These are phyloP conservation scores for Acarospora socialis DNA, from an alignment of 2,329 filamentous ascomycete species.

Conservation along the genomic window DNA sequence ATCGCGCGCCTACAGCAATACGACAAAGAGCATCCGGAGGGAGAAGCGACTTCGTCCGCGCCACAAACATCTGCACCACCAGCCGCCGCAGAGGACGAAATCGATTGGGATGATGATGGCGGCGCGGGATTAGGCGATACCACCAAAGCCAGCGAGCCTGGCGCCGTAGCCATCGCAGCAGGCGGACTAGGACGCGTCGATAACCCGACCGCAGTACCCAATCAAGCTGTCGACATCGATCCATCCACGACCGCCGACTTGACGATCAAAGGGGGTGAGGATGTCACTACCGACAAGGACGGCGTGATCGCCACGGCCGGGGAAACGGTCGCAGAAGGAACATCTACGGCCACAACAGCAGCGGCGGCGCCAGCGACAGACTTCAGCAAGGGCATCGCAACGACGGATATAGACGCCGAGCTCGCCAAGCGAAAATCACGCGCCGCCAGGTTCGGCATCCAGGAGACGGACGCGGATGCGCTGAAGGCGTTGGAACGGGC, in stretches of 20 bases:
- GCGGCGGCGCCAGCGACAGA: slow-evolving; percentile 12
- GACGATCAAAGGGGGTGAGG: slow-evolving; percentile 16
- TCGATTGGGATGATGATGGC: slow-evolving; percentile 31
- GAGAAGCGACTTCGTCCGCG: neutral
- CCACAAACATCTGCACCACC: neutral
- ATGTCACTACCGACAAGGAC: slow-evolving; percentile 2
- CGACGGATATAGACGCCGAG: slow-evolving; percentile 31
- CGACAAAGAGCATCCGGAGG: slow-evolving; percentile 19
- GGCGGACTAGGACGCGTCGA: slow-evolving; percentile 24
- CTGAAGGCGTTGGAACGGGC: slow-evolving; percentile 31
- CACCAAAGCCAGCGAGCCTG: slow-evolving; percentile 19
- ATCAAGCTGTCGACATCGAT: slow-evolving; percentile 24
- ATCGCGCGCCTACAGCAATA: slow-evolving; percentile 33
- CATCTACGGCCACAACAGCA: neutral
- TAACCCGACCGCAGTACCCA: slow-evolving; percentile 26
- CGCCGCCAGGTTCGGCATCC: slow-evolving; percentile 33
- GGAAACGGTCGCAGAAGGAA: slow-evolving; percentile 12
- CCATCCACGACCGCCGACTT: slow-evolving; percentile 26
- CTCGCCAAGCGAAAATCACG: slow-evolving; percentile 34
- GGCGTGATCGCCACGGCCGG: slow-evolving; percentile 15
- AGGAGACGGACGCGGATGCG: slow-evolving; percentile 26
- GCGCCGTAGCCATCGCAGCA: slow-evolving; percentile 22
- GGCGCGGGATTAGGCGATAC: slow-evolving; percentile 16
- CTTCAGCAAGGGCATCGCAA: slow-evolving; percentile 28
- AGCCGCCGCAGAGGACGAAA: slow-evolving; percentile 26